Conservation (phyloP, 306 rosid species). For the Citrullus mucosospermus region DNA sequence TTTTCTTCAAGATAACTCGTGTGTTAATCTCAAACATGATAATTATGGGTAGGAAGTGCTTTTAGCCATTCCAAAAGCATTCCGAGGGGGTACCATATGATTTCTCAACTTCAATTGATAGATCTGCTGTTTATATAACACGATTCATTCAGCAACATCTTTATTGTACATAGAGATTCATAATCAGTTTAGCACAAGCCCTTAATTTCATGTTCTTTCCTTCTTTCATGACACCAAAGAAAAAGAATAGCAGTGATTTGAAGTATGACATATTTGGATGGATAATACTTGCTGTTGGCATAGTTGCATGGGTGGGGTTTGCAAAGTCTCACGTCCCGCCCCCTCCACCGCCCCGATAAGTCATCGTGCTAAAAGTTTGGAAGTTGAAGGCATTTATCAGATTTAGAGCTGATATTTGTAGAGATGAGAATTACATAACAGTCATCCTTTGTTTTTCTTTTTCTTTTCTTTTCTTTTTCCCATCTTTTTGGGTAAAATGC, state of each 20-base stretch:
- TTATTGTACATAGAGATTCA: not conserved
- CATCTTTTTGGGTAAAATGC: not conserved
- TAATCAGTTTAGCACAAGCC: not conserved
- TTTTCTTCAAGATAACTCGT: not conserved
- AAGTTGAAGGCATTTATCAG: not conserved
- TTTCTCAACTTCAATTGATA: not conserved
- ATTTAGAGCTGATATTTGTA: constrained; percentile 11
- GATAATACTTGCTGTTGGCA: constrained; percentile 48
- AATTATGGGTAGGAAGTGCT: not conserved
- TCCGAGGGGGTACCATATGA: not conserved
- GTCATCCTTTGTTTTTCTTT: not conserved
- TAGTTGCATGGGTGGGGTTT: constrained; percentile 59
- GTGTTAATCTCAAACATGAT: not conserved
- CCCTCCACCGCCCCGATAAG: constrained; percentile 34
- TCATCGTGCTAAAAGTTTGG: not conserved
- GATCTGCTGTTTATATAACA: not conserved
- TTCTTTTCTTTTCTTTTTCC: too few species aligned
- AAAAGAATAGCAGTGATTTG: constrained; percentile 39
- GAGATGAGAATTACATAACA: constrained; percentile 12
- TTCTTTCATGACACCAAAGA: constrained; percentile 19
- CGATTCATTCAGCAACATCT: not conserved
- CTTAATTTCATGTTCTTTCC: not conserved
- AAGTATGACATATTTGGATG: constrained; percentile 51
- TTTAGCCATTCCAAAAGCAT: not conserved
- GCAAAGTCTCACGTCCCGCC: constrained; percentile 35